Percentiles rank a stretch among this genome's conserved stretches.
These are phyloP conservation scores for Annulohypoxylon stygium DNA, from an alignment of 495 filamentous ascomycete genomes.

Conservation along the genomic window DNA sequence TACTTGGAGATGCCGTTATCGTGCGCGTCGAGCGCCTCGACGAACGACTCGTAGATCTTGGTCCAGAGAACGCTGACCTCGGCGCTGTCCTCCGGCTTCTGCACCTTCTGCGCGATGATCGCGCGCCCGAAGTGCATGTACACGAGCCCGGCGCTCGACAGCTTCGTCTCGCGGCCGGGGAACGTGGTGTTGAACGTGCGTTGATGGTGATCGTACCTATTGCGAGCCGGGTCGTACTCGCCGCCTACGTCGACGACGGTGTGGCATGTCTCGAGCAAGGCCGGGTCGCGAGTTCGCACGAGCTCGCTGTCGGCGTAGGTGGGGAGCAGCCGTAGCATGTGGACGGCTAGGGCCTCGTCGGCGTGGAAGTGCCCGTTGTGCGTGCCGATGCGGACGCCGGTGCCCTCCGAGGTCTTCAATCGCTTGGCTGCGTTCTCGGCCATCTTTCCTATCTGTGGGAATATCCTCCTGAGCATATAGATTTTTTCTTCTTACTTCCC, in stretches of 20 bases:
- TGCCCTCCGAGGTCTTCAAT: constrained; percentile 67
- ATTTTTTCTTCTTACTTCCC: too few relatives aligned
- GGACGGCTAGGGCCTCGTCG: constrained; percentile 97
- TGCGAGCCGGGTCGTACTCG: constrained; percentile 78
- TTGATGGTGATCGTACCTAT: constrained; percentile 98
- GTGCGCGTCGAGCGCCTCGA: constrained; percentile 96
- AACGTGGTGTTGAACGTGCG: constrained; percentile 85
- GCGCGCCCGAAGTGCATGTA: constrained; percentile 93
- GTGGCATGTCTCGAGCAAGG: constrained; percentile 82
- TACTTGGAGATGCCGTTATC: constrained; percentile 94
- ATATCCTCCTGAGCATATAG: constrained; percentile 32
- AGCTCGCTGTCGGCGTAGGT: constrained; percentile 80
- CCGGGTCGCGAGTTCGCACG: constrained; percentile 87
- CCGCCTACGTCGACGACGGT: constrained; percentile 97
- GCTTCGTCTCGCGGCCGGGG: constrained; percentile 82
- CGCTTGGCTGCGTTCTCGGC: constrained; percentile 77
- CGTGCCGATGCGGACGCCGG: constrained; percentile 79
- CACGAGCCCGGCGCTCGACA: constrained; percentile 91
- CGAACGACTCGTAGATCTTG: constrained; percentile 92
- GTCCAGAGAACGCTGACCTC: constrained; percentile 81
- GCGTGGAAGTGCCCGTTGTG: constrained; percentile 99
- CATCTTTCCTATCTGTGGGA: constrained; percentile 60
- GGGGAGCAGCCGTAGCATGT: constrained; percentile 92
- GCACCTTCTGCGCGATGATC: constrained; percentile 79
- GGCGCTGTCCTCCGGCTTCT: constrained; percentile 63